Evolutionary conservation across 345 rosid genomes (phyloP), one percentile per base, ranked within the genome.

Genomic region (Heritiera fomes): DNA sequence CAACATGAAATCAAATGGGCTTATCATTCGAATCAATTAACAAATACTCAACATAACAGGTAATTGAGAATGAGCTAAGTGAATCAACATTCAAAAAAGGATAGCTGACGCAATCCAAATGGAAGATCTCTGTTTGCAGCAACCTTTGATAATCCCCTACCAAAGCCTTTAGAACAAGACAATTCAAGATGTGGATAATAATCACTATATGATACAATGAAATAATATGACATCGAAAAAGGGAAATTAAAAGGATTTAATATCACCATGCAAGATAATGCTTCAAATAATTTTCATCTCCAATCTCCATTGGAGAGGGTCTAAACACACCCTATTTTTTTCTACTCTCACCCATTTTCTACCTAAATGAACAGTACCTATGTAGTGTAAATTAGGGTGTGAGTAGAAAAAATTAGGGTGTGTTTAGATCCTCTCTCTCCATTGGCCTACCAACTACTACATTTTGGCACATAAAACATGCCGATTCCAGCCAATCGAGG

Each of bases 101-200:
- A 93, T 95, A 95, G 93, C 87, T 95, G 99, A 30, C 98, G 92
- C 86, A 95, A 78, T 78, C 97, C 98, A 55, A 87, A 77, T 1
- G 94, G 86, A 71, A 93, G 87, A 71, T 90, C 92, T 86, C 87
- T 87, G 85, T 90, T 90, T 45, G 94, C 92, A 75, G 95, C 90
- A 82, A 95, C 90, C 81, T 87, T 91, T 52, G 96, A 86, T 45
- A 95, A 88, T 79, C 92, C 98, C 56, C 76, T 83, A 68, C 98
- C 98, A 87, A 95, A 93, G 75, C 98, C 99, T 95, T 81, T 71
- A 86, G 70, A 53, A 77, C 17, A 40, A 71, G 28, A 67, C 14
- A 77, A 65, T 53, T n/a, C 1, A 41, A 50, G 18, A 50, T n/a
- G 32, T 41, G 8, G 13, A 50, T 47, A 55, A 38, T 43, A 77